Conservation (phyloP, 2,329 filamentous ascomycete genomes). For the Fusarium tricinctum region DNA sequence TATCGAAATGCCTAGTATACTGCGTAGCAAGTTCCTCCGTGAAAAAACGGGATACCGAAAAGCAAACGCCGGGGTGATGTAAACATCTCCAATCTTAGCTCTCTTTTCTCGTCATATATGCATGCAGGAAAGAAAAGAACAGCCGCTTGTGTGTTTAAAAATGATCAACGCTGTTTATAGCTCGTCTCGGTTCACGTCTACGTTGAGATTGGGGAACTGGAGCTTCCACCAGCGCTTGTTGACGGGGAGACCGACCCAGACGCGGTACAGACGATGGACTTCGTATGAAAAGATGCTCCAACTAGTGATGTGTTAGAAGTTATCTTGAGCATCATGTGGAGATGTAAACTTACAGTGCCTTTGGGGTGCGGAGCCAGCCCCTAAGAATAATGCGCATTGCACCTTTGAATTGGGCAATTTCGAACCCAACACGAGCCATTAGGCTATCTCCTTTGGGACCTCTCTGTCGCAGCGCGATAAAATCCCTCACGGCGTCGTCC, state of each 20-base stretch:
- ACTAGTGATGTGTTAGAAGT: slow-evolving; percentile 50
- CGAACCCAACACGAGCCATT: slow-evolving; percentile 71
- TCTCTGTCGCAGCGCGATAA: slow-evolving; percentile 53
- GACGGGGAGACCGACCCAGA: slow-evolving; percentile 68
- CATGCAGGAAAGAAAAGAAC: slow-evolving; percentile 3
- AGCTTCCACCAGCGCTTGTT: slow-evolving; percentile 64
- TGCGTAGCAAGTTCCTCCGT: neutral
- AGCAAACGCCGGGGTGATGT: slow-evolving; percentile 30
- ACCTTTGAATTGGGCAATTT: slow-evolving; percentile 73
- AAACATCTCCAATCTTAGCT: slow-evolving; percentile 10
- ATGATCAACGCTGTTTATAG: slow-evolving; percentile 53
- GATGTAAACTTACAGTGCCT: slow-evolving; percentile 73
- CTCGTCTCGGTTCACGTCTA: slow-evolving; percentile 60
- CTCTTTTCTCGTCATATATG: slow-evolving; percentile 4
- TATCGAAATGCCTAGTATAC: slow-evolving; percentile 15
- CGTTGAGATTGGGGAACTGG: slow-evolving; percentile 58
- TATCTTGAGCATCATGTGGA: neutral
- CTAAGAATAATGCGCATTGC: slow-evolving; percentile 76
- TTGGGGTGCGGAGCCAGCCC: slow-evolving; percentile 79
- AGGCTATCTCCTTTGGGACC: slow-evolving; percentile 54
- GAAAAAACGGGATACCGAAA: slow-evolving; percentile 1
- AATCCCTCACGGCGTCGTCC: slow-evolving; percentile 56
- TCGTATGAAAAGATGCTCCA: slow-evolving; percentile 62
- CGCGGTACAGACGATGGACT: slow-evolving; percentile 62
- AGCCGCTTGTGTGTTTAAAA: slow-evolving; percentile 4